Evolutionary conservation across 371 early-diverging fungal genomes (phyloP).

Genomic region (Fennellomyces sp.): DNA sequence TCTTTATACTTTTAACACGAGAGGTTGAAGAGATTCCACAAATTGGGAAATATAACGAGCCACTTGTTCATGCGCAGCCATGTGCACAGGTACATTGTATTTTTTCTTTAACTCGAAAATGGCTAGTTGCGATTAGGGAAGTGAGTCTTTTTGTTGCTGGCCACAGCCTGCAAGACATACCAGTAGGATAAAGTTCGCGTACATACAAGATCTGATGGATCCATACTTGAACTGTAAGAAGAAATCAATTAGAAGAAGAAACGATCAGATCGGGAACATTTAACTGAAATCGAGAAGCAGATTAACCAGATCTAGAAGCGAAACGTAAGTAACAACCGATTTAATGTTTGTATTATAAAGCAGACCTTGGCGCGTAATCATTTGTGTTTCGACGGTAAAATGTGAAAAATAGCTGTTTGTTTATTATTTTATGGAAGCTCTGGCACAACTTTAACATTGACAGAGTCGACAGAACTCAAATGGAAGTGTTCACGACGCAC

Average conservation of each 20-base stretch:
- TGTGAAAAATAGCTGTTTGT: not conserved
- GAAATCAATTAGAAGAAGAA: not conserved
- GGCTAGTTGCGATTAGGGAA: not conserved
- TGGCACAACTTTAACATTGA: constrained; percentile 22
- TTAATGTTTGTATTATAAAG: not conserved
- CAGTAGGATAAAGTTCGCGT: constrained; percentile 54
- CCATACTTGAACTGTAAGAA: constrained; percentile 50
- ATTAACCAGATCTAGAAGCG: constrained; percentile 7
- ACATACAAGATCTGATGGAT: constrained; percentile 59
- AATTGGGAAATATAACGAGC: constrained; percentile 45
- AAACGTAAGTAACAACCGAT: not conserved
- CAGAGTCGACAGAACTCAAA: constrained; percentile 32
- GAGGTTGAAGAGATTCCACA: constrained; percentile 42
- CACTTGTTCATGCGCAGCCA: constrained; percentile 52
- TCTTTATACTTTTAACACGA: constrained; percentile 52
- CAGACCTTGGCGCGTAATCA: constrained; percentile 4
- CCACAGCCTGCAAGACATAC: constrained; percentile 13
- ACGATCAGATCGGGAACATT: not conserved
- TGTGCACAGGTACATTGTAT: constrained; percentile 53
- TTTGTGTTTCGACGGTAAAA: not conserved
- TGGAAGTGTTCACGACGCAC: constrained; percentile 29
- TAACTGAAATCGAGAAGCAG: constrained; percentile 29
- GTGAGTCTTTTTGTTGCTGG: too few species aligned
- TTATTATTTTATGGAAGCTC: not conserved
- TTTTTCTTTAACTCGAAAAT: constrained; percentile 51